These are phyloP conservation scores for Teratosphaeriaceae sp. DNA, from an alignment of 2,329 filamentous ascomycete species.

Conservation along the genomic window DNA sequence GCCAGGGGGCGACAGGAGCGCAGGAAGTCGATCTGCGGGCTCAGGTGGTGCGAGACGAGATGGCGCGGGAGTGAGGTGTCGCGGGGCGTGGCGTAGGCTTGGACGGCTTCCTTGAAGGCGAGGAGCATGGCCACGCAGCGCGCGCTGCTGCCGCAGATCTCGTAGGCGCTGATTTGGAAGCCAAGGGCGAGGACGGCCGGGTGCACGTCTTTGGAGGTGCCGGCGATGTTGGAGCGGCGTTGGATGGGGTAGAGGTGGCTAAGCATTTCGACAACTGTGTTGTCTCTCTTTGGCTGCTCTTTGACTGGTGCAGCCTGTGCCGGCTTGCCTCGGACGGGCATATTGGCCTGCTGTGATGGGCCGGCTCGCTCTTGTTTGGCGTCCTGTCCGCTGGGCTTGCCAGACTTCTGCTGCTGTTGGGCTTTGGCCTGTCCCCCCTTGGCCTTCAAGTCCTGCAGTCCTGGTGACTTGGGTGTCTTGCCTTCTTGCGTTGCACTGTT, in stretches of 20 bases:
- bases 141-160: slow-evolving; percentile 81
- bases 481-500: slow-evolving; percentile 12
- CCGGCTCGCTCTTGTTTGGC: slow-evolving; percentile 12
- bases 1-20: slow-evolving; percentile 92
- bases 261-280: slow-evolving; percentile 68
- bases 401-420: slow-evolving; percentile 27
- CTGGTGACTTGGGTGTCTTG: slow-evolving; percentile 11
- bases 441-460: slow-evolving; percentile 12
- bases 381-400: slow-evolving; percentile 14
- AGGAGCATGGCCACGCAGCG: slow-evolving; percentile 80
- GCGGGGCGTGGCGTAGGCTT: slow-evolving; percentile 82
- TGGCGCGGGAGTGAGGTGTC: slow-evolving; percentile 82
- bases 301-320: slow-evolving; percentile 9
- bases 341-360: slow-evolving; percentile 9
- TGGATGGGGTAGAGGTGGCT: slow-evolving; percentile 62
- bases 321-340: slow-evolving; percentile 13
- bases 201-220: slow-evolving; percentile 67
- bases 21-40: slow-evolving; percentile 91
- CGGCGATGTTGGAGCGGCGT: slow-evolving; percentile 57
- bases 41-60: slow-evolving; percentile 83
- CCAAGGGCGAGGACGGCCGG: slow-evolving; percentile 78
- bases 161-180: slow-evolving; percentile 83
- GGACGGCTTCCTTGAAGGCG: slow-evolving; percentile 88
- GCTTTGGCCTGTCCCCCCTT: slow-evolving; percentile 15
- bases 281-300: slow-evolving; percentile 34